Conservation (phyloP, 768 basidiomycete species). For the Trichaptum fuscoviolaceum region DNA sequence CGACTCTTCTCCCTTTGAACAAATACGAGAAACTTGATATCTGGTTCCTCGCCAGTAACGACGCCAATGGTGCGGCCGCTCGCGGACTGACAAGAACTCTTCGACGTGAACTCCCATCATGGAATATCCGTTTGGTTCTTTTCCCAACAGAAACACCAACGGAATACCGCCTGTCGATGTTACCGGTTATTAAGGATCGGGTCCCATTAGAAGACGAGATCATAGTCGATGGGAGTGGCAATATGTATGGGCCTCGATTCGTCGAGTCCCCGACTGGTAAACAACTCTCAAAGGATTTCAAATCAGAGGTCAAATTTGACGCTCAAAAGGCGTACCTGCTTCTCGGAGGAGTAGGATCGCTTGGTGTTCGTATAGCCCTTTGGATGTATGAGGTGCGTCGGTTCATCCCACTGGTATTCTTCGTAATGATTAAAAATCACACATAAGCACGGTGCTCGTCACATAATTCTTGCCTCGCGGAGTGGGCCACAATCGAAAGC, state of each 20-base stretch:
- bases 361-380: constrained; percentile 33
- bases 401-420: neutral
- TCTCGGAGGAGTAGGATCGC: constrained; percentile 34
- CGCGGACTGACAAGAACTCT: constrained; percentile 27
- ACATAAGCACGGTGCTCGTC: constrained; percentile 29
- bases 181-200: neutral
- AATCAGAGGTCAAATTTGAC: constrained; percentile 19
- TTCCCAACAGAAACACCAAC: constrained; percentile 20
- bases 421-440: neutral
- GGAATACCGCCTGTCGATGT: constrained; percentile 4
- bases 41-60: constrained; percentile 26
- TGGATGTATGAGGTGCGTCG: constrained; percentile 37
- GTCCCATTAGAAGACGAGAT: constrained; percentile 13
- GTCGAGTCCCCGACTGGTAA: constrained; percentile 18
- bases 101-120: constrained; percentile 25
- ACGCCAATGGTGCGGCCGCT: constrained; percentile 25
- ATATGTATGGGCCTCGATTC: constrained; percentile 24
- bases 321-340: constrained; percentile 30
- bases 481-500: constrained; percentile 24
- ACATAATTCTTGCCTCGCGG: constrained; percentile 34
- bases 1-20: constrained; percentile 12
- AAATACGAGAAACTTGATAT: constrained; percentile 13
- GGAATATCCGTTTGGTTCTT: constrained; percentile 25
- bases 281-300: neutral
- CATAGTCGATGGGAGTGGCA: constrained; percentile 22